Percentiles rank a stretch among this genome's conserved stretches.
phyloP scores from a whole-genome alignment of 345 rosid genomes.

The rapeseed (Brassica napus) region DNA sequence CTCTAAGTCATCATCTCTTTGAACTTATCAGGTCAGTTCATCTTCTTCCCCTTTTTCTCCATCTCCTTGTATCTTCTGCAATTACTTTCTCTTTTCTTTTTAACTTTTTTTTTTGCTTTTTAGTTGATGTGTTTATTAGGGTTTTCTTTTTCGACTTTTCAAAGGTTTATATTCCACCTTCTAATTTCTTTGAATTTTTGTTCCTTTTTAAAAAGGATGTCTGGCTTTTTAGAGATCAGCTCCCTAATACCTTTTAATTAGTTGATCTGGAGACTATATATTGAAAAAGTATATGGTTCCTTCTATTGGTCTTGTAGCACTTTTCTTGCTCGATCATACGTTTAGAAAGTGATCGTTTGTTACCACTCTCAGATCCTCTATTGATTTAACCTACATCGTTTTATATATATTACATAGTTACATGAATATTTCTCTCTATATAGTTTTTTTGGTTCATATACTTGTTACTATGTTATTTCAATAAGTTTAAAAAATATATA shows the following conservation, averaged over 20 bases:
- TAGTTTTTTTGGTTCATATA: constrained; percentile 21
- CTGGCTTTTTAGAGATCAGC: constrained; percentile 31
- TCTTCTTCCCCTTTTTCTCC: constrained; percentile 39
- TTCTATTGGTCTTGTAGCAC: constrained; percentile 8
- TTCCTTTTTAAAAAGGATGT: constrained; percentile 19
- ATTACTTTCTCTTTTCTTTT: constrained; percentile 23
- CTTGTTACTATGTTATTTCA: background rate
- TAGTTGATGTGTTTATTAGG: constrained; percentile 33
- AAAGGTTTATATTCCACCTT: constrained; percentile 32
- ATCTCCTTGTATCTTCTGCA: constrained; percentile 44
- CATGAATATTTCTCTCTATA: constrained; percentile 22
- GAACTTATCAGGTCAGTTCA: constrained; percentile 39
- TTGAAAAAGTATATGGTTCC: constrained; percentile 2
- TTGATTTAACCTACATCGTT: constrained; percentile 1
- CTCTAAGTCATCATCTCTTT: constrained; percentile 43
- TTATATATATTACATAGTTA: background rate
- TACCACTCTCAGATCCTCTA: constrained; percentile 24
- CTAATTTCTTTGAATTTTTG: constrained; percentile 33
- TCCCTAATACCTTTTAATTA: constrained; percentile 22
- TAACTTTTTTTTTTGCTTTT: constrained; percentile 27
- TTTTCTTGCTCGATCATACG: constrained; percentile 20
- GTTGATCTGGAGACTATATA: constrained; percentile 10
- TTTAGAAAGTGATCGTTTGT: constrained; percentile 37
- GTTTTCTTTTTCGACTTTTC: constrained; percentile 20
- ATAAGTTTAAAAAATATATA: background rate